A percentile compares a stretch with the other conserved stretches of the same genome.
These are phyloP conservation scores for Arachis stenosperma DNA, from an alignment of 306 rosid species.

Conservation along the genomic window DNA sequence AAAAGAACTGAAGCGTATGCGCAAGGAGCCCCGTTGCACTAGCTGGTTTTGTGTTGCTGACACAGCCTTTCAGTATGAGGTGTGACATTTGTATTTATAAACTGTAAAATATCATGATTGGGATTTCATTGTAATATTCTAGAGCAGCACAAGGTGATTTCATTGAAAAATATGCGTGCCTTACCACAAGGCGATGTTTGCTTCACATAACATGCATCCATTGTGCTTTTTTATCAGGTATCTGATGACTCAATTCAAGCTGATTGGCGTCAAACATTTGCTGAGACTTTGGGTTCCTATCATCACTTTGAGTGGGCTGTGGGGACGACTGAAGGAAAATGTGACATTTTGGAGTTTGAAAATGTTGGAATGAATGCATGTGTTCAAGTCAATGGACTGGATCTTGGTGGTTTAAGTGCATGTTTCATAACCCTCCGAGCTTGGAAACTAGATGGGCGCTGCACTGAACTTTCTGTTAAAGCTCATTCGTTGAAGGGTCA, in stretches of 20 bases:
- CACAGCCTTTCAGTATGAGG: constrained; percentile 96
- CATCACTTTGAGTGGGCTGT: constrained; percentile 99
- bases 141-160: constrained; percentile 19
- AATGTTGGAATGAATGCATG: constrained; percentile 89
- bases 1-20: constrained; percentile 92
- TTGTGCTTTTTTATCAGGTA: constrained; percentile 61
- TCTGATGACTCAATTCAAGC: constrained; percentile 81
- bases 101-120: constrained; percentile 35
- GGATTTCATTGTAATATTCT: constrained; percentile 34
- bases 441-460: constrained; percentile 93
- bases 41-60: constrained; percentile 99
- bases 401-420: constrained; percentile 79
- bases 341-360: constrained; percentile 90
- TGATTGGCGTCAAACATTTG: constrained; percentile 90
- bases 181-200: neutral
- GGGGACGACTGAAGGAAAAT: constrained; percentile 96
- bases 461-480: constrained; percentile 89
- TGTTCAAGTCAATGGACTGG: constrained; percentile 77
- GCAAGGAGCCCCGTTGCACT: constrained; percentile 95
- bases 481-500: constrained; percentile 95
- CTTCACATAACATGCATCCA: constrained; percentile 23
- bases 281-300: constrained; percentile 79
- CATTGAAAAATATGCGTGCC: no score
- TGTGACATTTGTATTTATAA: constrained; percentile 49
- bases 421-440: constrained; percentile 92